phyloP scores from a whole-genome alignment of 2,329 filamentous ascomycete species.

The Microthyrium microscopicum region DNA sequence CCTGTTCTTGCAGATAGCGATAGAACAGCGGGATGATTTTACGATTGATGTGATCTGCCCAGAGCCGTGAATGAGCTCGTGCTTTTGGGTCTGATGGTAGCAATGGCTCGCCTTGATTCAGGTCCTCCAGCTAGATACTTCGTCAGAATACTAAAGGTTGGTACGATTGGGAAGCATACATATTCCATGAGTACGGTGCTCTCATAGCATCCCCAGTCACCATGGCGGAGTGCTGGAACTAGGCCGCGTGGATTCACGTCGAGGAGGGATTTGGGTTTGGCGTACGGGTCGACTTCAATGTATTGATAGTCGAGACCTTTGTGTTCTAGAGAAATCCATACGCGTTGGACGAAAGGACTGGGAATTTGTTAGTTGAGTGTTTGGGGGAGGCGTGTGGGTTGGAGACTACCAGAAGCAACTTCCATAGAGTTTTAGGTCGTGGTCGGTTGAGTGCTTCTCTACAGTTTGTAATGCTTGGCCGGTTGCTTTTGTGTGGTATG shows the following conservation, averaged over 20 bases:
- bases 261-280: slow-evolving; percentile 51
- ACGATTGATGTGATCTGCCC: slow-evolving; percentile 71
- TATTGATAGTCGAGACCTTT: slow-evolving; percentile 72
- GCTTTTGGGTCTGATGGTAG: slow-evolving; percentile 50
- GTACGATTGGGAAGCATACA: slow-evolving; percentile 25
- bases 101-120: slow-evolving; percentile 41
- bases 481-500: slow-evolving; percentile 54
- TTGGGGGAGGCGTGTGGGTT: neutral
- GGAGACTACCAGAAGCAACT: slow-evolving; percentile 61
- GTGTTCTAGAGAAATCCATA: slow-evolving; percentile 76
- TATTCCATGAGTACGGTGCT: slow-evolving; percentile 77
- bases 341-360: slow-evolving; percentile 28
- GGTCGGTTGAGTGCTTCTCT: slow-evolving; percentile 51
- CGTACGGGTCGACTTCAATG: slow-evolving; percentile 68
- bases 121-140: slow-evolving; percentile 51
- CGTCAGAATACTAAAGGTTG: neutral
- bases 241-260: slow-evolving; percentile 62
- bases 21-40: slow-evolving; percentile 65
- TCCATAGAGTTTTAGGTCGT: slow-evolving; percentile 60
- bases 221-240: slow-evolving; percentile 61
- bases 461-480: slow-evolving; percentile 54
- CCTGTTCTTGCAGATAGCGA: slow-evolving; percentile 49
- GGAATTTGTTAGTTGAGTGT: neutral
- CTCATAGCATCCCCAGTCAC: slow-evolving; percentile 69
- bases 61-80: slow-evolving; percentile 59